These are phyloP conservation scores for Protomyces gravidus DNA, from an alignment of 1,139 yeast species.

Conservation along the genomic window DNA sequence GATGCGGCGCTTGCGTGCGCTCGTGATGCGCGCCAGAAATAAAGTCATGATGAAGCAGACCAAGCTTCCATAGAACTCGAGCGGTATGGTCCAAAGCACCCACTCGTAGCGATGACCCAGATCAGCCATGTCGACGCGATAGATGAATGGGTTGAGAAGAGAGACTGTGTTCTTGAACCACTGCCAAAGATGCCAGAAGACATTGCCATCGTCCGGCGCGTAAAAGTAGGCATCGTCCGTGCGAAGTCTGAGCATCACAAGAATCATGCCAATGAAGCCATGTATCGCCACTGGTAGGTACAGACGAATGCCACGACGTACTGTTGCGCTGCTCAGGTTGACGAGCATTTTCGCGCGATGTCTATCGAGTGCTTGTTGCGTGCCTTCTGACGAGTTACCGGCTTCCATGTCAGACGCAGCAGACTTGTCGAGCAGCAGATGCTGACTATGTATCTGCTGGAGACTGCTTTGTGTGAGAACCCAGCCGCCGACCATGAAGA, in stretches of 20 bases:
- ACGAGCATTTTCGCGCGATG: conserved; percentile 1
- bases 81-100: conserved; percentile 21
- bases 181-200: background rate
- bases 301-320: conserved; percentile 8
- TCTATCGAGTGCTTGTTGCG: background rate
- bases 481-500: background rate
- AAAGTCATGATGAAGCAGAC: conserved; percentile 9
- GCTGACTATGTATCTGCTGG: background rate
- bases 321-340: conserved; percentile 1
- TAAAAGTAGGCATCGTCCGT: background rate
- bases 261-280: conserved; percentile 9
- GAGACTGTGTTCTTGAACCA: conserved; percentile 2
- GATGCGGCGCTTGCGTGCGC: conserved; percentile 2
- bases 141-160: conserved; percentile 7
- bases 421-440: background rate
- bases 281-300: conserved; percentile 2
- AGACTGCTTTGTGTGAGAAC: background rate
- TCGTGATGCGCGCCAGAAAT: conserved; percentile 4
- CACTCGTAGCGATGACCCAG: conserved; percentile 17
- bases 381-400: background rate
- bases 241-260: background rate
- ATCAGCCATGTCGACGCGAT: conserved; percentile 7
- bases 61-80: conserved; percentile 16
- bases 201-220: background rate
- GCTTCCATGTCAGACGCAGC: background rate